These are phyloP conservation scores for Monosporascus ibericus DNA, from an alignment of 2,329 filamentous ascomycete species.

Conservation along the genomic window DNA sequence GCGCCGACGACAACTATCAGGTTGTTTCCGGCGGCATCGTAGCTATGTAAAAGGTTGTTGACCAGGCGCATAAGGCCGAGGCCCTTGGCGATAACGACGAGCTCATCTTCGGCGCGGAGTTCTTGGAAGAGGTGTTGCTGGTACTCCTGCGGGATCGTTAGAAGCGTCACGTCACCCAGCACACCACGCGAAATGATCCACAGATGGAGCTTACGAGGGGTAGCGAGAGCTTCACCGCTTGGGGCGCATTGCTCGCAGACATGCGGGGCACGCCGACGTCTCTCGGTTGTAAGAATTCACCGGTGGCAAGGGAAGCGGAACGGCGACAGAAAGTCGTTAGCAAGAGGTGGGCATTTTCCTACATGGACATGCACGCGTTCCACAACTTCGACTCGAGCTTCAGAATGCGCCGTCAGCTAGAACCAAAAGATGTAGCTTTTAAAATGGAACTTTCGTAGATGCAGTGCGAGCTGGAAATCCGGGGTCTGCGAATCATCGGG, in stretches of 20 bases:
- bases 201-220: slow-evolving; percentile 48
- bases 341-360: slow-evolving; percentile 18
- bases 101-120: slow-evolving; percentile 83
- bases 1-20: slow-evolving; percentile 84
- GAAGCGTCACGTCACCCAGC: background rate
- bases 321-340: slow-evolving; percentile 4
- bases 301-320: background rate
- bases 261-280: slow-evolving; percentile 33
- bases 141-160: slow-evolving; percentile 55
- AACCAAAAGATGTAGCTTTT: background rate
- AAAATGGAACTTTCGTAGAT: background rate
- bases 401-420: background rate
- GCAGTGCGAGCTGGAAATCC: background rate
- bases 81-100: slow-evolving; percentile 85
- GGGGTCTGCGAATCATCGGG: background rate
- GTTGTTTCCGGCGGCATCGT: slow-evolving; percentile 93
- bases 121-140: slow-evolving; percentile 94
- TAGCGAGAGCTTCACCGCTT: slow-evolving; percentile 75
- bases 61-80: slow-evolving; percentile 87
- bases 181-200: slow-evolving; percentile 6
- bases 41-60: slow-evolving; percentile 94
- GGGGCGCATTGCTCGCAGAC: slow-evolving; percentile 48
- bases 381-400: too few species aligned
- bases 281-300: slow-evolving; percentile 8
- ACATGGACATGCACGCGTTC: background rate